Conservation (phyloP, 129 eudicot species). For the Pseudognaphalium luteoalbum region DNA sequence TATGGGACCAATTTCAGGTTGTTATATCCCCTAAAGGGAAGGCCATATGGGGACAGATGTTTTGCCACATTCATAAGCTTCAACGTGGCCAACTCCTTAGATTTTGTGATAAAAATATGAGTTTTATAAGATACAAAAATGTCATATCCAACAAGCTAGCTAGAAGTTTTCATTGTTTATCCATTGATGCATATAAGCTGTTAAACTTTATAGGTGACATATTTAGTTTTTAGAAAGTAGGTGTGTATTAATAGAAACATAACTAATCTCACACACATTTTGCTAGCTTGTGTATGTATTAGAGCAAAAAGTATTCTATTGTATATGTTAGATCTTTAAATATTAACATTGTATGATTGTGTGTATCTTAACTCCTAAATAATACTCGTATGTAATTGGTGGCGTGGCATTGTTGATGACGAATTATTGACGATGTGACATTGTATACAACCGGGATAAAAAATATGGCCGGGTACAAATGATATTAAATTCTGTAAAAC, state of each 20-base stretch:
- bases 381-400: too few relatives aligned
- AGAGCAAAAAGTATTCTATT: too few relatives aligned
- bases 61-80: constrained; percentile 42
- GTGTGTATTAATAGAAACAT: neutral
- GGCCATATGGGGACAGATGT: constrained; percentile 39
- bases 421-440: too few relatives aligned
- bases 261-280: neutral
- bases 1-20: constrained; percentile 37
- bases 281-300: neutral
- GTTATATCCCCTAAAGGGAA: constrained; percentile 47
- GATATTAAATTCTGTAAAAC: too few relatives aligned
- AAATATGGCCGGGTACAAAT: too few relatives aligned
- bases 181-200: neutral
- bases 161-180: neutral
- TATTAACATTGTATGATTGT: too few relatives aligned
- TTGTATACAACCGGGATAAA: too few relatives aligned
- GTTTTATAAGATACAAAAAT: constrained; percentile 9
- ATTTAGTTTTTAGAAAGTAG: neutral
- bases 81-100: constrained; percentile 42
- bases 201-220: neutral
- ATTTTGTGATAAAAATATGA: constrained; percentile 28
- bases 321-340: too few relatives aligned
- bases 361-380: too few relatives aligned
- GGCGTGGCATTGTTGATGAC: too few relatives aligned
- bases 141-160: neutral